Evolutionary conservation across 202 grass and related monocot genomes (phyloP), one percentile per base, ranked within the genome.

Genomic region (Dendrocalamus latiflorus): DNA sequence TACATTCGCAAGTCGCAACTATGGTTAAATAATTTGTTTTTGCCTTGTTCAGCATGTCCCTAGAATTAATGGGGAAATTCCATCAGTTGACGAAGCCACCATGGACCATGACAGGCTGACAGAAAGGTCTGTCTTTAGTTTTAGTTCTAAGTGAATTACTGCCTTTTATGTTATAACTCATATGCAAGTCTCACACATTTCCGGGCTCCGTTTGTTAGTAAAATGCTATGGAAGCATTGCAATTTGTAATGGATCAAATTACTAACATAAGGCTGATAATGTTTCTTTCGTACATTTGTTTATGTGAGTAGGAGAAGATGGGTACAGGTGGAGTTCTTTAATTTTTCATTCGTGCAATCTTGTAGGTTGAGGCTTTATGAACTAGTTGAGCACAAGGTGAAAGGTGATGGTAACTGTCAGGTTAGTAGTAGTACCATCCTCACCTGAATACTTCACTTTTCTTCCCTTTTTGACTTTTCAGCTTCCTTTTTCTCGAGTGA

Each of bases 371-470:
- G 38, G 61, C 33, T 98, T 74, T 98, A 93, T 83, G 95, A 95
- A 21, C 80, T 98, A 68, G 70, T 86, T 83, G 95, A 98, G 81
- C 68, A 87, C 80, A 98, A 98, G 87, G 91, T 98, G 28, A 74
- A 89, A 87, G 95, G 95, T 87, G 95, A 98, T 90, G 95, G 95
- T 42, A 98, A 98, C 72, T 98, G 95, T 92, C 95, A 98, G 95
- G 95, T 98, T 80, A 84, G 53, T n/a, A n/a, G n/a, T n/a, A n/a
- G n/a, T 86, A 48, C 55, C 41, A 44, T 30, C 43, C 20, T 74
- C 24, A 60, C 61, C 55, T 11, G 38, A 79, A 74, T 56, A 39
- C 15, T 83, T 79, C 0, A 5, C 58, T 62, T 41, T 55, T 66
- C 8, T 18, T 11, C 9, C 30, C 4, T 24, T 60, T 22, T 6